Conservation (phyloP, 257 asterid species). For the Scutellaria minor region DNA sequence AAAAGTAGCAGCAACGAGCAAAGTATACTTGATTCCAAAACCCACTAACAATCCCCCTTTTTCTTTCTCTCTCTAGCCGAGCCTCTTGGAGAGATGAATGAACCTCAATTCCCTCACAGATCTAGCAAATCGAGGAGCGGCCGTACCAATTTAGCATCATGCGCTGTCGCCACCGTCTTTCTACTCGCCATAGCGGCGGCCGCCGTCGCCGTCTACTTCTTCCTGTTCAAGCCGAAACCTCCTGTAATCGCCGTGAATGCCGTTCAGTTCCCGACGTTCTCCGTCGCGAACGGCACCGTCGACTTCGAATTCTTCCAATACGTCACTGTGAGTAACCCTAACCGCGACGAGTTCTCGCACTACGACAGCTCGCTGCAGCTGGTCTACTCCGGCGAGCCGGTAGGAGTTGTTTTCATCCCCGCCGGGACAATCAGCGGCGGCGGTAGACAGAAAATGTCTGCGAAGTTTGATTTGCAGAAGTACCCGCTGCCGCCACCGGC, state of each 20-base stretch:
- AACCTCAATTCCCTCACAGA: slow-evolving; percentile 54
- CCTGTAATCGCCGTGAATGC: slow-evolving; percentile 86
- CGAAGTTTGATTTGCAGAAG: slow-evolving; percentile 72
- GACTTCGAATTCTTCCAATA: slow-evolving; percentile 84
- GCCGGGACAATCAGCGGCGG: slow-evolving; percentile 88
- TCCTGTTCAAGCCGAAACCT: slow-evolving; percentile 78
- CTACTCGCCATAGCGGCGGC: slow-evolving; percentile 62
- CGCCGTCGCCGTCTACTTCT: slow-evolving; percentile 68
- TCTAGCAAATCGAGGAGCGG: slow-evolving; percentile 56
- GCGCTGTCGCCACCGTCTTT: slow-evolving; percentile 78
- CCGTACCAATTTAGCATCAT: slow-evolving; percentile 79
- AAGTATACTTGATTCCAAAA: slow-evolving; percentile 46
- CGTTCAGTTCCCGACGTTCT: slow-evolving; percentile 83
- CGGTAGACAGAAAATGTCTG: slow-evolving; percentile 81
- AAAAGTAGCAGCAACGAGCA: slow-evolving; percentile 38
- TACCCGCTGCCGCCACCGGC: slow-evolving; percentile 63
- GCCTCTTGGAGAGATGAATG: slow-evolving; percentile 45
- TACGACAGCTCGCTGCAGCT: slow-evolving; percentile 97
- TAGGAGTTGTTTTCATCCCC: slow-evolving; percentile 83
- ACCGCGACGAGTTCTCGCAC: slow-evolving; percentile 90
- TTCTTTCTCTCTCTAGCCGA: slow-evolving; percentile 18
- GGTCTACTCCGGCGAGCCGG: slow-evolving; percentile 78
- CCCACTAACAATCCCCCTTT: slow-evolving; percentile 33
- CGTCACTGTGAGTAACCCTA: slow-evolving; percentile 88
- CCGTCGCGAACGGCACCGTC: slow-evolving; percentile 77